These are phyloP conservation scores for Aspergillus egyptiacus DNA, from an alignment of 495 filamentous ascomycete genomes.

Conservation along the genomic window DNA sequence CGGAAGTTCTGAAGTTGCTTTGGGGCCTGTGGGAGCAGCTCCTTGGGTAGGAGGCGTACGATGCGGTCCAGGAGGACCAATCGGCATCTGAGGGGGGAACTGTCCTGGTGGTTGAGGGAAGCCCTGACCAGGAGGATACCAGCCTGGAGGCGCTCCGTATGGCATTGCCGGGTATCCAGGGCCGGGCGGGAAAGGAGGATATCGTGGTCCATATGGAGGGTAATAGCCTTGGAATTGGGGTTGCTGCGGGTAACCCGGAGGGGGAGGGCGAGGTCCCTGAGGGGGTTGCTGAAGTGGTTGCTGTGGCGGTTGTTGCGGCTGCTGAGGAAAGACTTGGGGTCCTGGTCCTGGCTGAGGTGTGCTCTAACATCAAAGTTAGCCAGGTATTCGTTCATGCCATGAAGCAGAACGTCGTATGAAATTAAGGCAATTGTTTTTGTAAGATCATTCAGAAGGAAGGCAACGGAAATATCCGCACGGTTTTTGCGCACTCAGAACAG, in stretches of 20 bases:
- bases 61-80: constrained; percentile 46
- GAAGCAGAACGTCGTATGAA: too few relatives aligned
- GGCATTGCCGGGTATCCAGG: constrained; percentile 56
- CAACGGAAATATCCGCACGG: constrained; percentile 97
- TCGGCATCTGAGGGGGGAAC: constrained; percentile 45
- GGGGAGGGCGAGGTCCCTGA: constrained; percentile 36
- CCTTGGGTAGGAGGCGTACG: constrained; percentile 43
- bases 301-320: constrained; percentile 29
- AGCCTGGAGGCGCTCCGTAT: constrained; percentile 63
- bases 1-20: constrained; percentile 41
- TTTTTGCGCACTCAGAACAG: constrained; percentile 77
- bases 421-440: background rate
- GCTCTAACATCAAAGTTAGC: constrained; percentile 25
- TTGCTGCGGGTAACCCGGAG: constrained; percentile 48
- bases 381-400: background rate
- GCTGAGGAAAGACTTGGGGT: constrained; percentile 37
- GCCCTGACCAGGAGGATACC: constrained; percentile 77
- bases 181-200: constrained; percentile 57
- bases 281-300: constrained; percentile 33
- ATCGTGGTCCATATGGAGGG: constrained; percentile 51
- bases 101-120: constrained; percentile 63
- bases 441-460: constrained; percentile 88
- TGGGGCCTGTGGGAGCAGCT: constrained; percentile 29
- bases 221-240: constrained; percentile 46
- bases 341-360: constrained; percentile 33